Evolutionary conservation across 805 yeast species (phyloP).

Genomic region (Brettanomyces custersianus): DNA sequence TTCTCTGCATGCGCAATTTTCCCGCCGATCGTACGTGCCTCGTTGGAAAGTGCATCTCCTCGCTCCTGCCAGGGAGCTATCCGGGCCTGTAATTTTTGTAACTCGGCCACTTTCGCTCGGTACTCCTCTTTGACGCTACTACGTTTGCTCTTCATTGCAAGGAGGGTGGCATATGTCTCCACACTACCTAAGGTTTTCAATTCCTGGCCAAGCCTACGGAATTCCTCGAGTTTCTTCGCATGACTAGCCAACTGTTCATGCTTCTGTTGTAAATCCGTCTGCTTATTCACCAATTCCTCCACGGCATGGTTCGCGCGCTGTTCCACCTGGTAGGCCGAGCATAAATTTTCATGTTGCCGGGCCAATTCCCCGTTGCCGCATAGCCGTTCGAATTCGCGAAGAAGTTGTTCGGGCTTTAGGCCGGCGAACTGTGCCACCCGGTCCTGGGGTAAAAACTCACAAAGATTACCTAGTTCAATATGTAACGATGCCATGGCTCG

Average conservation of each 20-base stretch:
- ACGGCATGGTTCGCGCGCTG: slow-evolving; percentile 23
- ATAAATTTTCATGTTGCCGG: slow-evolving; percentile 47
- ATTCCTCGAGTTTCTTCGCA: slow-evolving; percentile 38
- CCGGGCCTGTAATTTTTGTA: slow-evolving; percentile 7
- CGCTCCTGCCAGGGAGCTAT: slow-evolving; percentile 7
- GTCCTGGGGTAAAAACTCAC: slow-evolving; percentile 94
- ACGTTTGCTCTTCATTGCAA: slow-evolving; percentile 28
- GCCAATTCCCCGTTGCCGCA: slow-evolving; percentile 54
- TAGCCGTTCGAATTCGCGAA: slow-evolving; percentile 75
- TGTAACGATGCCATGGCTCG: slow-evolving; percentile 40
- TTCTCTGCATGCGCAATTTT: slow-evolving; percentile 12
- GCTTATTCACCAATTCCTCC: slow-evolving; percentile 20
- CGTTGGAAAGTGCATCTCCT: no score
- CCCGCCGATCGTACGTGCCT: slow-evolving; percentile 9
- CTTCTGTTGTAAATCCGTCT: slow-evolving; percentile 27
- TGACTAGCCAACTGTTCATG: slow-evolving; percentile 32
- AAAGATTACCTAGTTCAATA: slow-evolving; percentile 82
- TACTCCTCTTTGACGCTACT: slow-evolving; percentile 10
- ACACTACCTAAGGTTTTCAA: slow-evolving; percentile 28
- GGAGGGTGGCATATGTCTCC: slow-evolving; percentile 27
- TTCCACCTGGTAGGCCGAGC: slow-evolving; percentile 35
- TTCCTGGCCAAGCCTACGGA: slow-evolving; percentile 33
- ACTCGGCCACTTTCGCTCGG: slow-evolving; percentile 10
- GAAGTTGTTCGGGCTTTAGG: slow-evolving; percentile 62
- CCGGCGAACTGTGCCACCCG: slow-evolving; percentile 89